These are phyloP conservation scores for Cytidiella melzeri DNA, from an alignment of 768 basidiomycete species.

Conservation along the genomic window DNA sequence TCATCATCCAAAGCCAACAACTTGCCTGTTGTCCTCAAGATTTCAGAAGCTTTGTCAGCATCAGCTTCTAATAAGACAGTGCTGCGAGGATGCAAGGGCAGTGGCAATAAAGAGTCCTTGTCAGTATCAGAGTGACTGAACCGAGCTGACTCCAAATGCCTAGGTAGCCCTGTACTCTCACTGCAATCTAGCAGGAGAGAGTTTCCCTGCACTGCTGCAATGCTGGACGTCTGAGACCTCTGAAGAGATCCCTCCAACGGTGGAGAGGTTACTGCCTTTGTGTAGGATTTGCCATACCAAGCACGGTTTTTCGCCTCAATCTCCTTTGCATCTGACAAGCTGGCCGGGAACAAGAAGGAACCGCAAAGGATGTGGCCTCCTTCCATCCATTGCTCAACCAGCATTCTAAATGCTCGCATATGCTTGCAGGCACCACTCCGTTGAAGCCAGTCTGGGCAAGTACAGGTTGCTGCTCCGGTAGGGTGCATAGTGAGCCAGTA, in stretches of 20 bases:
- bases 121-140: too few relatives aligned
- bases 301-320: constrained; percentile 2
- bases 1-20: too few relatives aligned
- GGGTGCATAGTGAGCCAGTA: constrained; percentile 10
- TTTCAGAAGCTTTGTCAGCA: neutral
- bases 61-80: neutral
- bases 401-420: constrained; percentile 10
- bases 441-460: constrained; percentile 11
- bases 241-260: too few relatives aligned
- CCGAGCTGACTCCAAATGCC: too few relatives aligned
- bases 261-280: neutral
- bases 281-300: constrained; percentile 11
- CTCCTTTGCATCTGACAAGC: neutral
- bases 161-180: too few relatives aligned
- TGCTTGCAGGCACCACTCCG: constrained; percentile 17
- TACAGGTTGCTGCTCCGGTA: constrained; percentile 9
- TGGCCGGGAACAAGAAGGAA: neutral
- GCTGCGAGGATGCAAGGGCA: neutral
- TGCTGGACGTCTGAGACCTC: too few relatives aligned
- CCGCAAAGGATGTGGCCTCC: neutral
- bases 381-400: constrained; percentile 5
- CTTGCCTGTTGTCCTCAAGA: neutral
- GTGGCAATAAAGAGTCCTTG: too few relatives aligned
- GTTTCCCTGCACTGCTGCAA: too few relatives aligned
- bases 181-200: too few relatives aligned